These are phyloP conservation scores for Effrenium voratum DNA, from an alignment of 73 alveolate species.

Conservation along the genomic window DNA sequence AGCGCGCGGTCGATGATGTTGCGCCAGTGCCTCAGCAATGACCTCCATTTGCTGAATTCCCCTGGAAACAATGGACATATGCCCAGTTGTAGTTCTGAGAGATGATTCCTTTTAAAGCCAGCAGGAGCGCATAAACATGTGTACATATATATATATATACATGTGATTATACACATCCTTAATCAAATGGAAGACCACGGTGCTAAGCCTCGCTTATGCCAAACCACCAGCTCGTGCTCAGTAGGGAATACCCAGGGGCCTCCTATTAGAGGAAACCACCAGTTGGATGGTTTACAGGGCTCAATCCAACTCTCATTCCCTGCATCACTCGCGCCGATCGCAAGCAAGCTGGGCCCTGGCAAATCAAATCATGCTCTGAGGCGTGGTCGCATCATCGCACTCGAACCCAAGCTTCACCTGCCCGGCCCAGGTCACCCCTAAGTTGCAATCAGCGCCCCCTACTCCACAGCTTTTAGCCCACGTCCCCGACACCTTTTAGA, in stretches of 20 bases:
- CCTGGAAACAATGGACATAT: too few relatives aligned
- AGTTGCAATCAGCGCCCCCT: background rate
- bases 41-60: too few relatives aligned
- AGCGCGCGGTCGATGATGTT: slow-evolving; percentile 59
- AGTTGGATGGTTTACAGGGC: too few relatives aligned
- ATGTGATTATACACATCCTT: too few relatives aligned
- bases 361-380: background rate
- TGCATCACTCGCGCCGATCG: background rate
- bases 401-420: slow-evolving; percentile 84
- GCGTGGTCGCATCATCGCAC: slow-evolving; percentile 49
- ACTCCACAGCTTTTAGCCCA: too few relatives aligned
- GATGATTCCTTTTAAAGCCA: too few relatives aligned
- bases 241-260: background rate
- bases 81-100: too few relatives aligned
- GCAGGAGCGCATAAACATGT: too few relatives aligned
- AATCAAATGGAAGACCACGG: too few relatives aligned
- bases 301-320: background rate
- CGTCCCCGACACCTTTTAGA: background rate
- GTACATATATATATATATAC: too few relatives aligned
- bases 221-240: background rate
- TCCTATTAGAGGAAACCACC: background rate
- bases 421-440: background rate
- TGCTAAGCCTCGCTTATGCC: too few relatives aligned
- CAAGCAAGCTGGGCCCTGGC: background rate
- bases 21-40: slow-evolving; percentile 39